Percentiles rank a stretch among this genome's conserved stretches.
These are phyloP conservation scores for Dictyostelium gargantuum DNA, from an alignment of 208 protist species.

Conservation along the genomic window DNA sequence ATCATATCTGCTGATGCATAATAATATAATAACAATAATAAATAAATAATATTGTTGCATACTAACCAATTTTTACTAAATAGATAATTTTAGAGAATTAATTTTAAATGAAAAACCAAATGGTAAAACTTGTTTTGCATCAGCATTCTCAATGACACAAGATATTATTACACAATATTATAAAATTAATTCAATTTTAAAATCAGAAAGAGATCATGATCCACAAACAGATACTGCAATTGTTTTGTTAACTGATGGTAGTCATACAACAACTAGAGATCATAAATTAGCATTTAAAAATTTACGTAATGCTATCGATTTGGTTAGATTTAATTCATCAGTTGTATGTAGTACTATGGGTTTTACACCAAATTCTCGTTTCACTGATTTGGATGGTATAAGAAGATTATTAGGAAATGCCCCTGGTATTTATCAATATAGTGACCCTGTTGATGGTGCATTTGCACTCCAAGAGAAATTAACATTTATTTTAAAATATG, in stretches of 20 bases:
- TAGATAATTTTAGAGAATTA: slow-evolving; percentile 32
- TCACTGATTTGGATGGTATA: slow-evolving; percentile 52
- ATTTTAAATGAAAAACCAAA: slow-evolving; percentile 14
- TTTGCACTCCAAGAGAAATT: slow-evolving; percentile 72
- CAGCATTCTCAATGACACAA: background rate
- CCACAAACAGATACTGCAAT: slow-evolving; percentile 14
- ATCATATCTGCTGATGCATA: too few relatives aligned
- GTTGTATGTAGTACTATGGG: slow-evolving; percentile 42
- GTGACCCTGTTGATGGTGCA: slow-evolving; percentile 59
- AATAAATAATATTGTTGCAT: background rate
- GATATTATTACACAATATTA: slow-evolving; percentile 22
- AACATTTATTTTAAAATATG: slow-evolving; percentile 62
- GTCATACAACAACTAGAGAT: slow-evolving; percentile 38
- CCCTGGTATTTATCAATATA: slow-evolving; percentile 58
- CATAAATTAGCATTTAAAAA: background rate
- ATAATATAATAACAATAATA: background rate
- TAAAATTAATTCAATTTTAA: background rate
- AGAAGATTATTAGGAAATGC: background rate
- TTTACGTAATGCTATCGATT: background rate
- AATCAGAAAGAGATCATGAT: background rate
- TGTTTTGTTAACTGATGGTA: slow-evolving; percentile 45
- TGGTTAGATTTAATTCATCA: background rate
- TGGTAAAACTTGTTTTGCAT: slow-evolving; percentile 47
- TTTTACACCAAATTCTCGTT: slow-evolving; percentile 53
- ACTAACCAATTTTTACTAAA: background rate